These are phyloP conservation scores for Paraconiothyrium brasiliense DNA, from an alignment of 2,329 filamentous ascomycete species.

Conservation along the genomic window DNA sequence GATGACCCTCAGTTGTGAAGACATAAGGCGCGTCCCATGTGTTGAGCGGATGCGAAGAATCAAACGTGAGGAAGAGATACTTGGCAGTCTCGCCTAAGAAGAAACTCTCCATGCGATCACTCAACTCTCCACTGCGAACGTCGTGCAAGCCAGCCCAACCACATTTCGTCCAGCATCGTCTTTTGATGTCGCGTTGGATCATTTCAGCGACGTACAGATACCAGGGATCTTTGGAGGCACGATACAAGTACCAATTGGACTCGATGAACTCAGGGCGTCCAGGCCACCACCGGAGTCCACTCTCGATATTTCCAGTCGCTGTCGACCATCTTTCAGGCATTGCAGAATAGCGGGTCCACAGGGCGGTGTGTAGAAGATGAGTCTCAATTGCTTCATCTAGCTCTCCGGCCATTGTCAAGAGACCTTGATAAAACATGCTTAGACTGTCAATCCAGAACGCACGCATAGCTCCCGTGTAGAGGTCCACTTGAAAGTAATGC, in stretches of 20 bases:
- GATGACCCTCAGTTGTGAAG: conserved; percentile 96
- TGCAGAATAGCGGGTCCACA: conserved; percentile 95
- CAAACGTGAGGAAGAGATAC: conserved; percentile 92
- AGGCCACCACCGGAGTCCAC: conserved; percentile 91
- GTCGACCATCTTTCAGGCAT: conserved; percentile 95
- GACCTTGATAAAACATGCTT: conserved; percentile 92
- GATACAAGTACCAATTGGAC: conserved; percentile 95
- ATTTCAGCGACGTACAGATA: conserved; percentile 97
- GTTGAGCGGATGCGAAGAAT: conserved; percentile 86
- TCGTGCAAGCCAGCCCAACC: conserved; percentile 86
- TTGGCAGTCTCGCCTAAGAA: conserved; percentile 97
- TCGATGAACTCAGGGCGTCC: conserved; percentile 96
- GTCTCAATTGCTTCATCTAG: conserved; percentile 90
- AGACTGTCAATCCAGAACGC: conserved; percentile 97
- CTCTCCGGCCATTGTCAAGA: conserved; percentile 86
- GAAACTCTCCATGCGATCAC: conserved; percentile 98
- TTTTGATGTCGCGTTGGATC: conserved; percentile 86
- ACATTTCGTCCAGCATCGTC: conserved; percentile 88
- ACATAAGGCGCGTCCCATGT: conserved; percentile 86
- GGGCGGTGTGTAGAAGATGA: conserved; percentile 87
- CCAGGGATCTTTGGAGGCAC: conserved; percentile 93
- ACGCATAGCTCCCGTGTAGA: conserved; percentile 85
- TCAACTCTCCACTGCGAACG: conserved; percentile 76
- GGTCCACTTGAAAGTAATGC: conserved; percentile 90
- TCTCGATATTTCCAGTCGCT: conserved; percentile 82